phyloP scores from a whole-genome alignment of 768 basidiomycete genomes.

The Serpula lacrymans region DNA sequence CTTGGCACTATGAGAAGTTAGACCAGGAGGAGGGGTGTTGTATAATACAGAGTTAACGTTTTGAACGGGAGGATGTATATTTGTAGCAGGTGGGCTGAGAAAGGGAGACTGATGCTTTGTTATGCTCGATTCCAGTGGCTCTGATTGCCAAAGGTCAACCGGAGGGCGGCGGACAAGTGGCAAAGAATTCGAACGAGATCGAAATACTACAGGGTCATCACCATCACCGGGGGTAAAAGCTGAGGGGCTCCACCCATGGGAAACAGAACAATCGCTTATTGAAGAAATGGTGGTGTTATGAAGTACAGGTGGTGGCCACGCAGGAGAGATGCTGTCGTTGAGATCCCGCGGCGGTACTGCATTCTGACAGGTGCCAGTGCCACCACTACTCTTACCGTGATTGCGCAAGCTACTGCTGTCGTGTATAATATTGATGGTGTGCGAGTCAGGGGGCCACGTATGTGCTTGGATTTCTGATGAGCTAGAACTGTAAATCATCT shows the following conservation, averaged over 20 bases:
- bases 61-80: slow-evolving; percentile 2
- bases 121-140: background rate
- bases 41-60: background rate
- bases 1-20: slow-evolving; percentile 10
- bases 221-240: slow-evolving; percentile 13
- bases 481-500: slow-evolving; percentile 8
- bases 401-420: slow-evolving; percentile 3
- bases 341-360: background rate
- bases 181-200: slow-evolving; percentile 9
- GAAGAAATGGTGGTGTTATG: background rate
- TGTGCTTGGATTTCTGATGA: slow-evolving; percentile 4
- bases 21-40: slow-evolving; percentile 16
- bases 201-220: slow-evolving; percentile 16
- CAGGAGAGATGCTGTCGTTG: slow-evolving; percentile 7
- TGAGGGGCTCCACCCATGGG: slow-evolving; percentile 10
- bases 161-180: slow-evolving; percentile 16
- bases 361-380: slow-evolving; percentile 1
- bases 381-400: slow-evolving; percentile 6
- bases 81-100: background rate
- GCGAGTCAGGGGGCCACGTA: slow-evolving; percentile 24
- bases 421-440: background rate
- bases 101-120: background rate
- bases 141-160: slow-evolving; percentile 17
- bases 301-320: slow-evolving; percentile 6
- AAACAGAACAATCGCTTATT: slow-evolving; percentile 2